phyloP scores from a whole-genome alignment of 495 filamentous ascomycete genomes.

The Choiromyces venosus region DNA sequence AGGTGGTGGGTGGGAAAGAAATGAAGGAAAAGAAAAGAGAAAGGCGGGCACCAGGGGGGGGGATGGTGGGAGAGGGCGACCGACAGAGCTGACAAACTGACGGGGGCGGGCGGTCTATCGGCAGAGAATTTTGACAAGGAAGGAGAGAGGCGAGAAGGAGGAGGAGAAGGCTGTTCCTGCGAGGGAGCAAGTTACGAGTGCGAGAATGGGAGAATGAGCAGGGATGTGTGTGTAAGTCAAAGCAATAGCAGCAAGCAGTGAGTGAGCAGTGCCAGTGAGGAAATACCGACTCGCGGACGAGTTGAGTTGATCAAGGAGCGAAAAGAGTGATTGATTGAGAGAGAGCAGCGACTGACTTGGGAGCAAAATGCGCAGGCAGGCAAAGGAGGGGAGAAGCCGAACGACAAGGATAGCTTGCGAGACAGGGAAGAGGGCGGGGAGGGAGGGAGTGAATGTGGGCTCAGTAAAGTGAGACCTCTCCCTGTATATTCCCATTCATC shows the following conservation, averaged over 20 bases:
- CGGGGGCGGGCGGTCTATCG: not conserved
- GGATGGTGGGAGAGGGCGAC: slow-evolving; percentile 23
- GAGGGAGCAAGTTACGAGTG: not conserved
- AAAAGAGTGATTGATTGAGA: no score
- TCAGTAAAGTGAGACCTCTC: not conserved
- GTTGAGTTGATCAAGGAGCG: not conserved
- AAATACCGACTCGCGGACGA: not conserved
- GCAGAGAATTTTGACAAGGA: not conserved
- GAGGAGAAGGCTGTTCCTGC: slow-evolving; percentile 1
- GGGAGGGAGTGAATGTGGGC: not conserved
- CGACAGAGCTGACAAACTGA: slow-evolving; percentile 16
- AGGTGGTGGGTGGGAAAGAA: no score
- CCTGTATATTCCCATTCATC: not conserved
- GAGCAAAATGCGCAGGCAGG: not conserved
- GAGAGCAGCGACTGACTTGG: not conserved
- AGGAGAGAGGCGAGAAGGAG: not conserved
- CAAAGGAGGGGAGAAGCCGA: not conserved
- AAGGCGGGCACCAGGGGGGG: slow-evolving; percentile 14
- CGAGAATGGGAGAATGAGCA: not conserved
- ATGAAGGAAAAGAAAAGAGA: slow-evolving; percentile 17
- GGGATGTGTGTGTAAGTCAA: not conserved
- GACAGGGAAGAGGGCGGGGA: not conserved
- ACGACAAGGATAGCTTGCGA: not conserved
- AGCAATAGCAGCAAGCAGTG: not conserved
- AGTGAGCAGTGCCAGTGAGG: no score